Percentiles rank a stretch among this genome's conserved stretches.
These are phyloP conservation scores for Earliella scabrosa DNA, from an alignment of 1,284 basidiomycete species.

Conservation along the genomic window DNA sequence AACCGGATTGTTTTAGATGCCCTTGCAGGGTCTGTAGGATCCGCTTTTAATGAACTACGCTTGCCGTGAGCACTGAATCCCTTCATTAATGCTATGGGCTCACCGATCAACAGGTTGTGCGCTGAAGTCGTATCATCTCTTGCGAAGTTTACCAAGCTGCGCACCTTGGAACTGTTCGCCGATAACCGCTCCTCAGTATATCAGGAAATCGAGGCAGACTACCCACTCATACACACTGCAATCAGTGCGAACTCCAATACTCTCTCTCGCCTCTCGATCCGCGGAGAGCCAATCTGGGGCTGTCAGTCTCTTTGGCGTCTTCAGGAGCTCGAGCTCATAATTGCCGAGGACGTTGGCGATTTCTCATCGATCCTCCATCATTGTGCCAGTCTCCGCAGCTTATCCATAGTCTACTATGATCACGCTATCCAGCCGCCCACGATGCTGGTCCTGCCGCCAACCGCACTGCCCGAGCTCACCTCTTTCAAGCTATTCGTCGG, in stretches of 20 bases:
- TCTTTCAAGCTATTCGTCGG: constrained; percentile 16
- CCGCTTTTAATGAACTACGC: constrained; percentile 4
- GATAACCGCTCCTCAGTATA: neutral
- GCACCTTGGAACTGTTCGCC: neutral
- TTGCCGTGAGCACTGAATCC: no score
- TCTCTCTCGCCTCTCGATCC: neutral
- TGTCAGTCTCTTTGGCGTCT: neutral
- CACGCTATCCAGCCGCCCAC: neutral
- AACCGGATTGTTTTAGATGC: constrained; percentile 6
- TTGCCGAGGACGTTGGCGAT: neutral
- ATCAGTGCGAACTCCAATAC: neutral
- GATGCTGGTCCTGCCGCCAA: neutral
- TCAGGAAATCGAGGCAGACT: neutral
- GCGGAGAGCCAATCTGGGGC: neutral
- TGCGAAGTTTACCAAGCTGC: neutral
- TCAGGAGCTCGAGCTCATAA: constrained; percentile 2
- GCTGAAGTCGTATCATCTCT: no score
- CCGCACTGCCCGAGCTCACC: constrained; percentile 12
- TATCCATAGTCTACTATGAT: neutral
- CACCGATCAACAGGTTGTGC: no score
- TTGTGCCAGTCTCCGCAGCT: neutral
- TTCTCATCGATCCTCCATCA: neutral
- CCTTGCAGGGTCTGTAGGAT: constrained; percentile 6
- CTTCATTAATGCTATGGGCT: no score
- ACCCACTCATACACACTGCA: neutral